Evolutionary conservation across 352 stramenopile species (phyloP).

Genomic region (Blastocystis sp.): DNA sequence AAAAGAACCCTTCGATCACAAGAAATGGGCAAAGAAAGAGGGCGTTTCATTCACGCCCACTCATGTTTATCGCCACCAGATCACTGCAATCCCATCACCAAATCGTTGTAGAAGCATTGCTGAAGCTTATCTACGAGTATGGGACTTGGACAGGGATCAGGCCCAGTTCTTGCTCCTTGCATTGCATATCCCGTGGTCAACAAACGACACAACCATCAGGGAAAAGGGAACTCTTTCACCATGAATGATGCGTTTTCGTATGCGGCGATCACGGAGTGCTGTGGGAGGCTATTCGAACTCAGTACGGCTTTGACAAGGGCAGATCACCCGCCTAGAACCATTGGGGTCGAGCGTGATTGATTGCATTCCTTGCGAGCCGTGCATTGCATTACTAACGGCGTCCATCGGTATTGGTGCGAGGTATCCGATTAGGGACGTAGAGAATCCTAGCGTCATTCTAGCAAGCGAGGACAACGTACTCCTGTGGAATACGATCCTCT

Average conservation of each 20-base stretch:
- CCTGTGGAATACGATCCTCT: conserved; percentile 39
- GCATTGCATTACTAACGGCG: neutral
- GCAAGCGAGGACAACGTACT: conserved; percentile 35
- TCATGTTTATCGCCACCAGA: neutral
- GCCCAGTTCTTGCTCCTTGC: too few relatives aligned
- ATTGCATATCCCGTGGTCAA: too few relatives aligned
- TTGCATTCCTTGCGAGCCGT: conserved; percentile 1
- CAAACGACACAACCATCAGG: too few relatives aligned
- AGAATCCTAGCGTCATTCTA: neutral
- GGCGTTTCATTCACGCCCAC: neutral
- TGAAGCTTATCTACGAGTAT: too few relatives aligned
- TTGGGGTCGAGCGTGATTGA: neutral
- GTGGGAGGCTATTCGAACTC: neutral
- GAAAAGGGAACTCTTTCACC: neutral
- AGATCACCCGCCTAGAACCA: conserved; percentile 17
- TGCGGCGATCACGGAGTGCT: conserved; percentile 18
- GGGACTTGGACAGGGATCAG: too few relatives aligned
- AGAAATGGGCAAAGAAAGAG: neutral
- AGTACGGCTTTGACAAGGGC: neutral
- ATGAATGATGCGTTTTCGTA: conserved; percentile 21
- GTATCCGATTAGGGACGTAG: neutral
- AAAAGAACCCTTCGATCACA: neutral
- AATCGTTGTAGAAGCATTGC: too few relatives aligned
- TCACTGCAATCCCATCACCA: too few relatives aligned
- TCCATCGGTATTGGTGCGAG: neutral